phyloP scores from a whole-genome alignment of 1,284 basidiomycete genomes.

The Cutaneotrichosporon cutaneum region DNA sequence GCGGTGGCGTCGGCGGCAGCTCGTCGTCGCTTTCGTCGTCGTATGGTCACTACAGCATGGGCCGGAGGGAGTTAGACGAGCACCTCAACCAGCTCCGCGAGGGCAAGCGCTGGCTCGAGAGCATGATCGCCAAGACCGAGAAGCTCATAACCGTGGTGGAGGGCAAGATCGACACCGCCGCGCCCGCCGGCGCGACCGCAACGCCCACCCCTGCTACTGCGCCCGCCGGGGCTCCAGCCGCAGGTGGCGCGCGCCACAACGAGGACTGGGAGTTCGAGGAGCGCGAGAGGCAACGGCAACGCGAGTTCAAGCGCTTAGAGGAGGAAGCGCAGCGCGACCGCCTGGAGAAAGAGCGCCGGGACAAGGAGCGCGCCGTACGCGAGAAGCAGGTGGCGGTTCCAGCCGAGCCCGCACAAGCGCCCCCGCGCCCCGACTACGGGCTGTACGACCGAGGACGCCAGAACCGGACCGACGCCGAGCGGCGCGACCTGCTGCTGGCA shows the following conservation, averaged over 20 bases:
- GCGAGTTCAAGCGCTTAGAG: conserved; percentile 44
- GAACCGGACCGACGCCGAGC: conserved; percentile 33
- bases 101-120: conserved; percentile 52
- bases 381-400: background rate
- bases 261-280: conserved; percentile 49
- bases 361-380: conserved; percentile 24
- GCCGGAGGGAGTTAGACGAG: conserved; percentile 46
- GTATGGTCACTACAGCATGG: conserved; percentile 42
- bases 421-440: conserved; percentile 8
- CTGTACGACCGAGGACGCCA: conserved; percentile 12
- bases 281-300: conserved; percentile 39
- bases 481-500: conserved; percentile 36
- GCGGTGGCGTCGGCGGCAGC: conserved; percentile 7
- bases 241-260: conserved; percentile 1
- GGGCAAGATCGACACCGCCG: conserved; percentile 33
- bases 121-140: conserved; percentile 49
- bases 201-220: conserved; percentile 4
- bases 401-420: background rate
- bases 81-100: conserved; percentile 52
- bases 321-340: conserved; percentile 44
- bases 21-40: conserved; percentile 2
- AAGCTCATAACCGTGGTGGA: conserved; percentile 49
- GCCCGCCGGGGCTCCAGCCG: conserved; percentile 5
- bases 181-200: conserved; percentile 1
- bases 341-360: conserved; percentile 38